phyloP scores from a whole-genome alignment of 1,284 basidiomycete genomes.

The Papiliotrema terrestris region DNA sequence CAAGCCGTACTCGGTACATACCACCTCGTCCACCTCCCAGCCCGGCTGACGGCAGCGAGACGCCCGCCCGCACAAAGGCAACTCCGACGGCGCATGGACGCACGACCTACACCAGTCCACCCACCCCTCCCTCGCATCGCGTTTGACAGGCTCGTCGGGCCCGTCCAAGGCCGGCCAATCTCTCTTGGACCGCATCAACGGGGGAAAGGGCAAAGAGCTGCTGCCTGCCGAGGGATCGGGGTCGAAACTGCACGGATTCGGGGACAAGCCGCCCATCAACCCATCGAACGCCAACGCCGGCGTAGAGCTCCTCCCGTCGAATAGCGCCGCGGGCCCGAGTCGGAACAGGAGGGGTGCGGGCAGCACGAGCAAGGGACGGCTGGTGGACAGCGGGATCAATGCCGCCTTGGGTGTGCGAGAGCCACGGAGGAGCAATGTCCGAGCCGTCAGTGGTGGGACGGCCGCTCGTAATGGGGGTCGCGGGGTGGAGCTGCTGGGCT shows the following conservation, averaged over 20 bases:
- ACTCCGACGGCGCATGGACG: constrained; percentile 29
- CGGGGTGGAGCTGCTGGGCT: neutral
- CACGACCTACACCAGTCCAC: constrained; percentile 36
- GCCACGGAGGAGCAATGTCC: constrained; percentile 4
- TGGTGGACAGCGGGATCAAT: constrained; percentile 13
- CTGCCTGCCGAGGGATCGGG: constrained; percentile 11
- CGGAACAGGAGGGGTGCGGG: neutral
- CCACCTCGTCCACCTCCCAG: neutral
- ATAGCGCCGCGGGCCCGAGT: neutral
- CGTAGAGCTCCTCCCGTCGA: constrained; percentile 26
- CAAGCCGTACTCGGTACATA: neutral
- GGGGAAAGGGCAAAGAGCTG: constrained; percentile 33
- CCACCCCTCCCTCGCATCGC: constrained; percentile 19
- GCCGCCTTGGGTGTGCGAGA: constrained; percentile 19
- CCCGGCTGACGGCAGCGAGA: neutral
- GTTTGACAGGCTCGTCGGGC: constrained; percentile 2
- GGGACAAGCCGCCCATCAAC: constrained; percentile 11
- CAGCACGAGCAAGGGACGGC: constrained; percentile 3
- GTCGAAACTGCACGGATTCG: constrained; percentile 25
- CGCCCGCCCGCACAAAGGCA: neutral
- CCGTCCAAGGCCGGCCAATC: constrained; percentile 11
- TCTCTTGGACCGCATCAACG: constrained; percentile 24
- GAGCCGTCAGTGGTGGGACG: neutral
- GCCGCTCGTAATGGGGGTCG: neutral
- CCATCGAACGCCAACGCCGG: constrained; percentile 22